A percentile compares a stretch with the other conserved stretches of the same genome.
These are phyloP conservation scores for Orbilia oligospora DNA, from an alignment of 2,329 filamentous ascomycete species.

Conservation along the genomic window DNA sequence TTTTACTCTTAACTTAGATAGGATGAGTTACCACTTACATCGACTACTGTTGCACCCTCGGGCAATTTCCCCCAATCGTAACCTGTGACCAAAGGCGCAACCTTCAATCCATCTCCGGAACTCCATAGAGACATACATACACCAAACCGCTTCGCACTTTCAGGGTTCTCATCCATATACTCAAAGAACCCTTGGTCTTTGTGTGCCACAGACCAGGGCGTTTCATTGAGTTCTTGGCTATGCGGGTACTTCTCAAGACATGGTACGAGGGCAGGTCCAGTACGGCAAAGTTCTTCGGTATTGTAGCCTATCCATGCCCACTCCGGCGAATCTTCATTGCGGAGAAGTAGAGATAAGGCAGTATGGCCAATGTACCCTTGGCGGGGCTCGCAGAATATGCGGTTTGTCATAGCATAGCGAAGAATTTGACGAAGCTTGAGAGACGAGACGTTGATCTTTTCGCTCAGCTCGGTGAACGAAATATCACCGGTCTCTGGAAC, in stretches of 20 bases:
- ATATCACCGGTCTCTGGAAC: slow-evolving; percentile 44
- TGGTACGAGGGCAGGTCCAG: slow-evolving; percentile 61
- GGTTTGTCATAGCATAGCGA: slow-evolving; percentile 74
- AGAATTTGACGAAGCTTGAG: slow-evolving; percentile 72
- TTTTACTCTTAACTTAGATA: not conserved
- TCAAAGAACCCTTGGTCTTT: slow-evolving; percentile 65
- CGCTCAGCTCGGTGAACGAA: slow-evolving; percentile 33
- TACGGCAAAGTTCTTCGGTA: slow-evolving; percentile 68
- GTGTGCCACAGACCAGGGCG: slow-evolving; percentile 65
- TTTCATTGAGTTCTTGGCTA: slow-evolving; percentile 62
- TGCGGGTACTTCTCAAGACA: slow-evolving; percentile 64
- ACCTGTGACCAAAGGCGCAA: slow-evolving; percentile 71
- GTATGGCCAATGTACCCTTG: slow-evolving; percentile 73
- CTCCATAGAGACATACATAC: slow-evolving; percentile 73
- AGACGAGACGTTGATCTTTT: slow-evolving; percentile 63
- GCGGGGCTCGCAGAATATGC: slow-evolving; percentile 72
- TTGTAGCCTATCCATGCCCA: slow-evolving; percentile 74
- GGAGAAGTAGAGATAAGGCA: slow-evolving; percentile 71
- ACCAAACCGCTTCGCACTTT: slow-evolving; percentile 71
- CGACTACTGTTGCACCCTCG: slow-evolving; percentile 71
- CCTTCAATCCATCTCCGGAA: slow-evolving; percentile 73
- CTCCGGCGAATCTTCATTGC: slow-evolving; percentile 69
- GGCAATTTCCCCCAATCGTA: slow-evolving; percentile 71
- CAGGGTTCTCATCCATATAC: slow-evolving; percentile 64
- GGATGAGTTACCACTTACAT: slow-evolving; percentile 66